Evolutionary conservation across 768 basidiomycete genomes (phyloP), one percentile per base, ranked within the genome.

Genomic region (Mycena sanguinolenta): DNA sequence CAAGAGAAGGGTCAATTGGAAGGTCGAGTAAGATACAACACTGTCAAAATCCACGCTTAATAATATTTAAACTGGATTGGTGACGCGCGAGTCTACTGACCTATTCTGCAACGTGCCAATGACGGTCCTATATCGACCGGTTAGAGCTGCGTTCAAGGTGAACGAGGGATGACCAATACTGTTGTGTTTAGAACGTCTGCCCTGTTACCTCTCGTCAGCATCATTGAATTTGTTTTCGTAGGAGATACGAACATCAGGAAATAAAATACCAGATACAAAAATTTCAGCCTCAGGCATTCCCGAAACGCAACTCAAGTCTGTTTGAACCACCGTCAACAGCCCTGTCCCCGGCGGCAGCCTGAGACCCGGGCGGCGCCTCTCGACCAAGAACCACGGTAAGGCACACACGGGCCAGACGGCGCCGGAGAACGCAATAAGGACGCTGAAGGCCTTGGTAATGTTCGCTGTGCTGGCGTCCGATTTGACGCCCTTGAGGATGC

Each of bases 181-280:
- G 91, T 89, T 0, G 92, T 93, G 75, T 93, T 93, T 46, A 93
- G 78, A 2, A 92, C 90, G 76, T 93, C 92, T 32, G 91, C 91
- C 91, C 91, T 92, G 65, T 21, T 23, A 23, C 42, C 58, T 4
- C 16, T 8, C 49, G 34, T 50, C 27, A 39, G 39, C 44, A 39
- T 44, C 13, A 36, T 30, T 38, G 25, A 50, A 58, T 2, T 60
- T 2, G 28, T 8, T 39, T 5, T 39, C 6, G 44, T 32, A 30
- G 59, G 25, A 30, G 54, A 16, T 3, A 81, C 90, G 63, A 73
- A 90, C 91, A 94, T 92, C 30, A 93, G 83, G 78, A 93, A 93
- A 78, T 92, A 93, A 73, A 92, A 92, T 7, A 92, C 82, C 2
- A 93, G 85, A 75, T 93, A 93, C 36, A 92, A 75, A 75, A 92